Conservation (phyloP, 208 protist species). For the Wallacemonas collosoma region DNA sequence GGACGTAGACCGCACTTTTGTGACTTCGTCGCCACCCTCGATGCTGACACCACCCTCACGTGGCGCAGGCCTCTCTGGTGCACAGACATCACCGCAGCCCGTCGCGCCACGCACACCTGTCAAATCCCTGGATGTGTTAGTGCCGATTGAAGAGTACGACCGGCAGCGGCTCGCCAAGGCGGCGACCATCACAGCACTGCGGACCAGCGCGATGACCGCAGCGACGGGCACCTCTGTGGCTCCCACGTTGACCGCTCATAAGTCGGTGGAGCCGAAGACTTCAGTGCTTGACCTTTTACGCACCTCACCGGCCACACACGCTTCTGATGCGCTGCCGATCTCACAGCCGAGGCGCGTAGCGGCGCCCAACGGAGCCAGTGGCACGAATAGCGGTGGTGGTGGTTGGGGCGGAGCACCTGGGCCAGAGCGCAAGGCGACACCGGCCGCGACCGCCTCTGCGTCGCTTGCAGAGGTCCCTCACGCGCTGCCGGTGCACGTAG, state of each 20-base stretch:
- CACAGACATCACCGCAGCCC: not conserved
- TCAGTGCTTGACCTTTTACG: constrained; percentile 5
- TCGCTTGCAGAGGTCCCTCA: not conserved
- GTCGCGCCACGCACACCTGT: not conserved
- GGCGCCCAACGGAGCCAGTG: not conserved
- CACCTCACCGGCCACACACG: constrained; percentile 4
- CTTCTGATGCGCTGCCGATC: not conserved
- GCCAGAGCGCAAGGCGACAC: not conserved
- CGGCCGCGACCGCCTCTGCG: too few species aligned
- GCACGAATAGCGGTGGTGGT: too few species aligned
- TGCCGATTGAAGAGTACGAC: constrained; percentile 1
- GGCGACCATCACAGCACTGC: not conserved
- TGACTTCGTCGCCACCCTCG: not conserved
- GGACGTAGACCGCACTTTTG: not conserved
- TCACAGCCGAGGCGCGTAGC: too few species aligned
- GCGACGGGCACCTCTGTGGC: not conserved
- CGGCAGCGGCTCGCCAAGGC: constrained; percentile 9
- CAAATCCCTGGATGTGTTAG: not conserved
- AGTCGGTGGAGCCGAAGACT: constrained; percentile 1
- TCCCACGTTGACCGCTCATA: not conserved
- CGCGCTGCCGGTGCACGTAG: not conserved
- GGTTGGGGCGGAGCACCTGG: too few species aligned
- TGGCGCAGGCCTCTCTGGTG: not conserved
- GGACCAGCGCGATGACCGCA: not conserved
- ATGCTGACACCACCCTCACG: constrained; percentile 5